A percentile compares a stretch with the other conserved stretches of the same genome.
phyloP scores from a whole-genome alignment of 495 filamentous ascomycete genomes.

The Penicillium paxilli region DNA sequence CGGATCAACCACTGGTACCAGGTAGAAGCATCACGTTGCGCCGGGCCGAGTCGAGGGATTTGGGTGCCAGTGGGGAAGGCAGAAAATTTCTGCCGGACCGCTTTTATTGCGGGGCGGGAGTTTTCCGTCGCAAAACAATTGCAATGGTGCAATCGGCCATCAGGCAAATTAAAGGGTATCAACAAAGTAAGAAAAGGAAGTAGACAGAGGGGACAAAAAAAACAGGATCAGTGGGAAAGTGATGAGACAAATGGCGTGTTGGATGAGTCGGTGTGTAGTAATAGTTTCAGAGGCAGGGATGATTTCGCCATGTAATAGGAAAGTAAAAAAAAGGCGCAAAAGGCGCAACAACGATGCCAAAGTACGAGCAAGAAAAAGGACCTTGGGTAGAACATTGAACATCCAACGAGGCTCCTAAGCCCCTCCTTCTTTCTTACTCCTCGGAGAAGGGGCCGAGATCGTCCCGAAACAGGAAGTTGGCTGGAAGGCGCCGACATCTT shows the following conservation, averaged over 20 bases:
- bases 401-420: constrained; percentile 1
- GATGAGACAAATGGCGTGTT: constrained; percentile 4
- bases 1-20: background rate
- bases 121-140: constrained; percentile 9
- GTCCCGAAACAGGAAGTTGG: constrained; percentile 31
- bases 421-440: background rate
- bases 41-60: constrained; percentile 24
- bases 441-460: constrained; percentile 25
- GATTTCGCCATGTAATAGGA: background rate
- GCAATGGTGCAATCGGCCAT: constrained; percentile 1
- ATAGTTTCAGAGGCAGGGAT: background rate
- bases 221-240: background rate
- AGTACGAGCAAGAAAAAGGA: background rate
- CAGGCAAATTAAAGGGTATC: background rate
- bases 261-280: constrained; percentile 1
- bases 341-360: background rate
- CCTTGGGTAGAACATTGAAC: background rate
- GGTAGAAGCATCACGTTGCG: constrained; percentile 21
- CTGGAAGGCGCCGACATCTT: constrained; percentile 10
- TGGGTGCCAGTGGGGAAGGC: constrained; percentile 7
- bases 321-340: background rate
- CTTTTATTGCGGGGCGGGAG: constrained; percentile 6
- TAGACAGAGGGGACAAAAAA: background rate
- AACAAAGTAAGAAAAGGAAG: background rate
- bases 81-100: constrained; percentile 26